A percentile compares a stretch with the other conserved stretches of the same genome.
phyloP scores from a whole-genome alignment of 208 protist genomes.

The Leptomonas pyrrhocoris region DNA sequence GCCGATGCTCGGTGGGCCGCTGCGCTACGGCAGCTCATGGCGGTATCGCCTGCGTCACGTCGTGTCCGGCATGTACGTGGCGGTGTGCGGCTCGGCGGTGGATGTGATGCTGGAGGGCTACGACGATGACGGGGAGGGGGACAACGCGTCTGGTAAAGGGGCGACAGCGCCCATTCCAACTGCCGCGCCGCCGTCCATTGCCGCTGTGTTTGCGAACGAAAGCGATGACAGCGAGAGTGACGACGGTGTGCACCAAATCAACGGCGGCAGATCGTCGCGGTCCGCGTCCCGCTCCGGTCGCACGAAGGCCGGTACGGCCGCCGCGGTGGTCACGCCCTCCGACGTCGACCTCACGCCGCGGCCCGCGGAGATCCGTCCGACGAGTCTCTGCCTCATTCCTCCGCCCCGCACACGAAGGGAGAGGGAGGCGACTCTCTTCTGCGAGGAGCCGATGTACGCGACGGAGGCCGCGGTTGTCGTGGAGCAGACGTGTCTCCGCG shows the following conservation, averaged over 20 bases:
- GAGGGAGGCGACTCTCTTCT: conserved; percentile 61
- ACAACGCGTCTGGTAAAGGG: conserved; percentile 12
- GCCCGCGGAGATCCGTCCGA: conserved; percentile 34
- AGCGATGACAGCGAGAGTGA: not conserved
- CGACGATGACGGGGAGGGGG: conserved; percentile 38
- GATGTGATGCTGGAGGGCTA: conserved; percentile 53
- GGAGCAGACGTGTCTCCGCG: conserved; percentile 65
- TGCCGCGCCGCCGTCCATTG: not conserved
- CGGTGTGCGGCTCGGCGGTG: conserved; percentile 60
- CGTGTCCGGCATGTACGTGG: conserved; percentile 67
- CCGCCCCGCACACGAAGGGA: conserved; percentile 51
- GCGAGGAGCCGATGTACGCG: conserved; percentile 58
- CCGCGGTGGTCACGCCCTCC: not conserved
- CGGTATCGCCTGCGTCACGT: conserved; percentile 67
- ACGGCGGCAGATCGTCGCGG: not conserved
- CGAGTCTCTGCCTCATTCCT: conserved; percentile 64
- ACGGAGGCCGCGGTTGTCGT: conserved; percentile 61
- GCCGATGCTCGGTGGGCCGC: conserved; percentile 55
- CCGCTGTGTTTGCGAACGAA: too few relatives aligned
- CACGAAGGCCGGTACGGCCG: not conserved
- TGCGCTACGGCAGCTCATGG: conserved; percentile 37
- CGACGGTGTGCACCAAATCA: not conserved
- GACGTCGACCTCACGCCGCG: not conserved
- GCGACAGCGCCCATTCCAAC: conserved; percentile 4
- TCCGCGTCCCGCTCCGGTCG: not conserved